Percentiles rank a stretch among this genome's conserved stretches.
Evolutionary conservation across 2,329 filamentous ascomycete genomes (phyloP).

Genomic region (Coniochaeta sp.): DNA sequence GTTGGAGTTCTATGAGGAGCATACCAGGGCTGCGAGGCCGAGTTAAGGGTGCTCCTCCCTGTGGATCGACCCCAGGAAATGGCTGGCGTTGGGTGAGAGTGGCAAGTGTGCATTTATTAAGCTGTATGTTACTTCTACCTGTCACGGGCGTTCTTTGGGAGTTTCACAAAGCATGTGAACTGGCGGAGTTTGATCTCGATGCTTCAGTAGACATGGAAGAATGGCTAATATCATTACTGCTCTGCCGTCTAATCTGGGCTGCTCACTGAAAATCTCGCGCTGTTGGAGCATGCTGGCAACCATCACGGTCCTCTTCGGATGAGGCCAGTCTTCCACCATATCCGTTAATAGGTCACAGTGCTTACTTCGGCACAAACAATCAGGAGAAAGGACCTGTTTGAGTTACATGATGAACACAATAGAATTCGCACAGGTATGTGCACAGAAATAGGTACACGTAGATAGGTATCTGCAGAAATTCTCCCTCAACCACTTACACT

Average conservation of each 20-base stretch:
- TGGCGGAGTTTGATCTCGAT: neutral
- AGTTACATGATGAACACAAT: neutral
- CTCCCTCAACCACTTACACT: neutral
- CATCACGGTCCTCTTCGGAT: too few species aligned
- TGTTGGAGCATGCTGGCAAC: too few species aligned
- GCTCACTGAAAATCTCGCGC: too few species aligned
- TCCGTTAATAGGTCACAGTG: too few species aligned
- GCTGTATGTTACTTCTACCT: neutral
- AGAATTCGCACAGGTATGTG: neutral
- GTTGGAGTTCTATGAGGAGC: slow-evolving; percentile 83
- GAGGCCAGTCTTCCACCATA: too few species aligned
- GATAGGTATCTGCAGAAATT: neutral
- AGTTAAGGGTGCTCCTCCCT: neutral
- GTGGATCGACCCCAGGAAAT: neutral
- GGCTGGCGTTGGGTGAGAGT: neutral
- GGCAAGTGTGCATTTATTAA: neutral
- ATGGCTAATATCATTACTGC: neutral
- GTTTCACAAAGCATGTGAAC: neutral
- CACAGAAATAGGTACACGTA: neutral
- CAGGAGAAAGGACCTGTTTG: too few species aligned
- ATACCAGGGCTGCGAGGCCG: slow-evolving; percentile 20
- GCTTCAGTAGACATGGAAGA: neutral
- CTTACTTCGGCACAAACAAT: too few species aligned
- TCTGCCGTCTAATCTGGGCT: neutral
- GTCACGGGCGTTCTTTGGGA: neutral